Conservation (phyloP, 345 rosid species). For the Camelina sativa region DNA sequence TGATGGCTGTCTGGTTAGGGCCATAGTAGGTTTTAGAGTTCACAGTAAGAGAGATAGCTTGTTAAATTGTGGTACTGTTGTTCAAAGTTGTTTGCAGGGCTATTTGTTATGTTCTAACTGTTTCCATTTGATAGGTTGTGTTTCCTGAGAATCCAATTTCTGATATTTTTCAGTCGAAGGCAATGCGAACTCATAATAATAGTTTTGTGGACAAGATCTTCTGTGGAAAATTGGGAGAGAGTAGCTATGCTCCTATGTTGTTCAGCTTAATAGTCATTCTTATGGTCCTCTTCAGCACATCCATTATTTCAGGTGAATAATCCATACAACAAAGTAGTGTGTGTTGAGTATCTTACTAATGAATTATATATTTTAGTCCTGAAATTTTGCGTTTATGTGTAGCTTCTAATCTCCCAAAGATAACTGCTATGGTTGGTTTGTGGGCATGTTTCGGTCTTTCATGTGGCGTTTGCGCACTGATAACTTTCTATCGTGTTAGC, state of each 20-base stretch:
- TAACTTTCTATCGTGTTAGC: constrained; percentile 72
- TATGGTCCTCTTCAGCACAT: constrained; percentile 70
- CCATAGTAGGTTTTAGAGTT: constrained; percentile 11
- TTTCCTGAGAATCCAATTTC: constrained; percentile 7
- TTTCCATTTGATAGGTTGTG: constrained; percentile 14
- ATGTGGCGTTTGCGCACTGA: constrained; percentile 59
- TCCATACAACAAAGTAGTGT: constrained; percentile 8
- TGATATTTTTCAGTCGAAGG: constrained; percentile 60
- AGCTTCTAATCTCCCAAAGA: constrained; percentile 83
- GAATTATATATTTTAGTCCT: constrained; percentile 21
- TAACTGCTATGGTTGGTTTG: constrained; percentile 83
- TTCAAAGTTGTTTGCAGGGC: background rate
- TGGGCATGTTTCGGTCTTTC: constrained; percentile 85
- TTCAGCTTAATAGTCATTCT: constrained; percentile 53
- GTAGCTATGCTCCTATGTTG: constrained; percentile 80
- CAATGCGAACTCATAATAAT: constrained; percentile 51
- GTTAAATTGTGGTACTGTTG: constrained; percentile 1
- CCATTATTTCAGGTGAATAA: constrained; percentile 68
- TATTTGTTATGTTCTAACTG: background rate
- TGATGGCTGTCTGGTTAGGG: constrained; percentile 9
- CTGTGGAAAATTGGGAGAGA: constrained; percentile 55
- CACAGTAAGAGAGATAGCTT: constrained; percentile 17
- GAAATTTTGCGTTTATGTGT: constrained; percentile 40
- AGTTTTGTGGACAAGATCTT: constrained; percentile 55
- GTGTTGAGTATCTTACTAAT: constrained; percentile 18